phyloP scores from a whole-genome alignment of 176 grass and related monocot genomes.

The Aegilops tauschii region DNA sequence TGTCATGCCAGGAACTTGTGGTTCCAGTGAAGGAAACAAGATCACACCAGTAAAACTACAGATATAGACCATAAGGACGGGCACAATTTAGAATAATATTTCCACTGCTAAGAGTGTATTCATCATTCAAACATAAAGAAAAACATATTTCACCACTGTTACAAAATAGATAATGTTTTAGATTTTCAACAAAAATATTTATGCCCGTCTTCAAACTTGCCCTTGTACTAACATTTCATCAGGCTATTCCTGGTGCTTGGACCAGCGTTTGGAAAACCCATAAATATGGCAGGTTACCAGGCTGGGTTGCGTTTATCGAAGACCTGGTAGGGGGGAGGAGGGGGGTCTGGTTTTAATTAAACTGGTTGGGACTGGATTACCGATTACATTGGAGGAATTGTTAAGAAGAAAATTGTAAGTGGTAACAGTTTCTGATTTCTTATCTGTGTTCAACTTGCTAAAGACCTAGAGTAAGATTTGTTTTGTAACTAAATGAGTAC shows the following conservation, averaged over 20 bases:
- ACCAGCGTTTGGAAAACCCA: not conserved
- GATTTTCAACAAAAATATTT: not conserved
- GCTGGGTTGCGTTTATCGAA: not conserved
- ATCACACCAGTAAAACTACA: not conserved
- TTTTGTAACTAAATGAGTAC: not conserved
- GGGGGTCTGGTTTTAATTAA: not conserved
- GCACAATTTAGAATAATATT: not conserved
- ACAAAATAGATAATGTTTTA: not conserved
- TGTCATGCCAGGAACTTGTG: not conserved
- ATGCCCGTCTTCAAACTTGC: not conserved
- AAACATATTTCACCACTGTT: not conserved
- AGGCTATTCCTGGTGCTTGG: not conserved
- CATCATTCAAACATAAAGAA: not conserved
- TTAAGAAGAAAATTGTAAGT: not conserved
- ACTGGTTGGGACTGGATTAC: not conserved
- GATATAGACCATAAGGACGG: not conserved
- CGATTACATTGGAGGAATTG: not conserved
- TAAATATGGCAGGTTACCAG: not conserved
- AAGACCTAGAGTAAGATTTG: not conserved
- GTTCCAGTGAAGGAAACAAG: not conserved
- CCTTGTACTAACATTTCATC: not conserved
- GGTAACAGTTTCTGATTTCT: not conserved
- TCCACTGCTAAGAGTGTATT: conserved; percentile 2
- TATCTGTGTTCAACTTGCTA: not conserved
- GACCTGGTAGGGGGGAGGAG: not conserved